phyloP scores from a whole-genome alignment of 83 land plant species.

The Larix sibirica region DNA sequence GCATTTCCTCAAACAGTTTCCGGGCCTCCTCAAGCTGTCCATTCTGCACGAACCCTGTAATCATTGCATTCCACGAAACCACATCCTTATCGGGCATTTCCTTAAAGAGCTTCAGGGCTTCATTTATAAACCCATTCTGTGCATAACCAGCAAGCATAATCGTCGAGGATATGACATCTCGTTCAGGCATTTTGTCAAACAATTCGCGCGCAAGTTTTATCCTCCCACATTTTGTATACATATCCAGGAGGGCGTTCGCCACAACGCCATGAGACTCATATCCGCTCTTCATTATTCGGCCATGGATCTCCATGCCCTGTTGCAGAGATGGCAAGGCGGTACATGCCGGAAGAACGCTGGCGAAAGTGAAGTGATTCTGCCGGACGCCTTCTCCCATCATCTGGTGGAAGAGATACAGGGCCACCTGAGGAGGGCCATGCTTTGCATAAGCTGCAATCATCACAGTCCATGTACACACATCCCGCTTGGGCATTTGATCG shows the following conservation, averaged over 20 bases:
- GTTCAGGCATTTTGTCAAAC: background rate
- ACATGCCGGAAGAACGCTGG: slow-evolving; percentile 24
- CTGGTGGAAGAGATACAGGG: slow-evolving; percentile 2
- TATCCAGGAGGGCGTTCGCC: slow-evolving; percentile 19
- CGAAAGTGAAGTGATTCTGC: slow-evolving; percentile 18
- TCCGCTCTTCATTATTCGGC: background rate
- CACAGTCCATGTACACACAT: slow-evolving; percentile 22
- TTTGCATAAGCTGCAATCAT: slow-evolving; percentile 9
- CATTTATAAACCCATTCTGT: background rate
- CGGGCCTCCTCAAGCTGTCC: background rate
- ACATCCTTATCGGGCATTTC: background rate
- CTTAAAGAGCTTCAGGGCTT: background rate
- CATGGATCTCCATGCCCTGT: slow-evolving; percentile 29
- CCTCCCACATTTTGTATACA: slow-evolving; percentile 26
- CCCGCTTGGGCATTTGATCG: slow-evolving; percentile 7
- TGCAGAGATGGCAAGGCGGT: background rate
- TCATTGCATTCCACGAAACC: background rate
- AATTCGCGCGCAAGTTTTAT: background rate
- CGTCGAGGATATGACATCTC: background rate
- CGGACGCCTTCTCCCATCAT: slow-evolving; percentile 14
- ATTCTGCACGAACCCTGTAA: background rate
- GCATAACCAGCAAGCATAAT: background rate
- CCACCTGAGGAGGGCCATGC: slow-evolving; percentile 2
- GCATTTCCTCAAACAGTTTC: background rate
- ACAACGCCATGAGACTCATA: slow-evolving; percentile 14